A percentile compares a stretch with the other conserved stretches of the same genome.
These are phyloP conservation scores for Acer yangbiense DNA, from an alignment of 345 rosid genomes.

Conservation along the genomic window DNA sequence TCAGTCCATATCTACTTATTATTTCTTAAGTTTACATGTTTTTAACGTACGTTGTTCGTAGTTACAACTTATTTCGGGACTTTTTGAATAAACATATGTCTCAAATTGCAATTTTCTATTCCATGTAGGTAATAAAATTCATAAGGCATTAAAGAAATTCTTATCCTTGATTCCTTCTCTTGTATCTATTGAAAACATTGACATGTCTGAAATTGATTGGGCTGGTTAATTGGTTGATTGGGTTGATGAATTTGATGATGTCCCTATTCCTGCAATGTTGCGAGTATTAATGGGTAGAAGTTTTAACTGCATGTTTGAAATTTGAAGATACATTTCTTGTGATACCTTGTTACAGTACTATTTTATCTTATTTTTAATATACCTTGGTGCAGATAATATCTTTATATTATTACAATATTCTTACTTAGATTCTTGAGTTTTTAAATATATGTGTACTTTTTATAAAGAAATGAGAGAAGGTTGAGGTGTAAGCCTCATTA, in stretches of 20 bases:
- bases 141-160: conserved; percentile 55
- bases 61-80: not conserved
- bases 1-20: conserved; percentile 29
- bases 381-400: not conserved
- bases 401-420: not conserved
- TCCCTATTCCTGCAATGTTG: conserved; percentile 48
- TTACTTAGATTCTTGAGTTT: not conserved
- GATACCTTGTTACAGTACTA: not conserved
- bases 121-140: conserved; percentile 66
- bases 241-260: not conserved
- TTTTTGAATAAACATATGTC: not conserved
- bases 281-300: conserved; percentile 66
- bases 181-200: conserved; percentile 40
- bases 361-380: not conserved
- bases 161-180: conserved; percentile 59
- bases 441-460: too few relatives aligned
- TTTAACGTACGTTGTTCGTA: too few relatives aligned
- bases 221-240: conserved; percentile 40
- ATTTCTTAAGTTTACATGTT: conserved; percentile 10
- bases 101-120: conserved; percentile 16
- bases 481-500: too few relatives aligned
- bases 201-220: conserved; percentile 47
- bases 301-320: not conserved
- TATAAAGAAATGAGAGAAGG: too few relatives aligned
- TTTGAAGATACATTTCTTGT: not conserved